Conservation (phyloP, 768 basidiomycete genomes). For the Pulveroboletus sp. region DNA sequence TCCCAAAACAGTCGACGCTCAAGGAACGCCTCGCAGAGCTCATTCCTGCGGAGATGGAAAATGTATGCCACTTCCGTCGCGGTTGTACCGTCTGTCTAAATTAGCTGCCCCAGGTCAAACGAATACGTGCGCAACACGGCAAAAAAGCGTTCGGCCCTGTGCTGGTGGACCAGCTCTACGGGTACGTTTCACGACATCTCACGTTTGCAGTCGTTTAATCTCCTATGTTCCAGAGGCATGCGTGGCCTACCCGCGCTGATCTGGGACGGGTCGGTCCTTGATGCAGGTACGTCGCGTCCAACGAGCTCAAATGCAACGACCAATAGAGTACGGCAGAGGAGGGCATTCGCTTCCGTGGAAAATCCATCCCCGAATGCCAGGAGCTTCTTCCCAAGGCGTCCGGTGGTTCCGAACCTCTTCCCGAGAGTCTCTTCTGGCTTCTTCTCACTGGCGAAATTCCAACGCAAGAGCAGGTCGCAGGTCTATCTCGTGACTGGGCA, state of each 20-base stretch:
- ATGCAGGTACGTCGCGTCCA: conserved; percentile 57
- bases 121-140: conserved; percentile 80
- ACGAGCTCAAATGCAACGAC: neutral
- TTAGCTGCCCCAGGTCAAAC: conserved; percentile 58
- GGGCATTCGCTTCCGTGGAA: conserved; percentile 97
- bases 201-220: conserved; percentile 6
- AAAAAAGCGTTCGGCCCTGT: conserved; percentile 93
- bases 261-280: conserved; percentile 98
- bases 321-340: conserved; percentile 53
- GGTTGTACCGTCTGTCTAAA: conserved; percentile 3
- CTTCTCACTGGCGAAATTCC: conserved; percentile 94
- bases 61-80: conserved; percentile 14
- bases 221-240: conserved; percentile 59
- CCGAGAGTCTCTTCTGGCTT: conserved; percentile 94
- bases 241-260: conserved; percentile 88
- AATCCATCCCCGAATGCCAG: conserved; percentile 89
- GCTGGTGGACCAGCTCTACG: conserved; percentile 86
- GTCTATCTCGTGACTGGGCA: conserved; percentile 92
- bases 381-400: conserved; percentile 84
- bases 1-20: conserved; percentile 66
- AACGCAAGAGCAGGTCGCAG: conserved; percentile 80
- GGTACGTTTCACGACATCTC: conserved; percentile 39
- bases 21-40: conserved; percentile 93
- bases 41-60: conserved; percentile 75
- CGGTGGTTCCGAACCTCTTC: conserved; percentile 85